Conservation (phyloP, 305 asterid genomes). For the Solanum aculeatissimum region DNA sequence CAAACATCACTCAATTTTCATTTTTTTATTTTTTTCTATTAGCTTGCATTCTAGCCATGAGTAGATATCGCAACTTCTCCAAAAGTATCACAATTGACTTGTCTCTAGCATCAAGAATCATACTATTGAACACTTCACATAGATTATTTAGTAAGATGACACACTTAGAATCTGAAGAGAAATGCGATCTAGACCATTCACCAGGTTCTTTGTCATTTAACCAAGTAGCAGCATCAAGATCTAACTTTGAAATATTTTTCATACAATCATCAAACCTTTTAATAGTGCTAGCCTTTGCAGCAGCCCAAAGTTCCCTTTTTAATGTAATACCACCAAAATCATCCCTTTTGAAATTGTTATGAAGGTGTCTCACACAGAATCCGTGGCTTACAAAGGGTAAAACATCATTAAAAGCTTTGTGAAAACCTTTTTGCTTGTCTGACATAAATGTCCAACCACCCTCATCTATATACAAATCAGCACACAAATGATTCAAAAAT, state of each 20-base stretch:
- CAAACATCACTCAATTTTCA: no score
- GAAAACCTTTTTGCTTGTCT: no score
- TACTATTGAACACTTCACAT: neutral
- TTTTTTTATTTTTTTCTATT: no score
- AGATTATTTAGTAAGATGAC: neutral
- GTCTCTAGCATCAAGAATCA: neutral
- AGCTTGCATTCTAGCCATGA: neutral
- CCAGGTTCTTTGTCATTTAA: no score
- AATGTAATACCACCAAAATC: no score
- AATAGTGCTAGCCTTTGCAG: neutral
- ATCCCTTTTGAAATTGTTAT: no score
- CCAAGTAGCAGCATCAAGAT: neutral
- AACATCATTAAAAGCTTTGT: no score
- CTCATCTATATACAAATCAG: no score
- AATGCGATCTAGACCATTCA: neutral
- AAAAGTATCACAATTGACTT: neutral
- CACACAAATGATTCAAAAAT: no score
- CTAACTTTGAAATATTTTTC: neutral
- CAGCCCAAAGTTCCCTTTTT: neutral
- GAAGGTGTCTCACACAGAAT: no score
- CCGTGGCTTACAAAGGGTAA: no score
- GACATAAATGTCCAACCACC: no score
- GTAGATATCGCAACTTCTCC: neutral
- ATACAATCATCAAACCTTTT: neutral
- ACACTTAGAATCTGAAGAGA: neutral